A percentile compares a stretch with the other conserved stretches of the same genome.
Conservation (phyloP, 148 eudicot genomes). For the Rhododendron ovatum region DNA sequence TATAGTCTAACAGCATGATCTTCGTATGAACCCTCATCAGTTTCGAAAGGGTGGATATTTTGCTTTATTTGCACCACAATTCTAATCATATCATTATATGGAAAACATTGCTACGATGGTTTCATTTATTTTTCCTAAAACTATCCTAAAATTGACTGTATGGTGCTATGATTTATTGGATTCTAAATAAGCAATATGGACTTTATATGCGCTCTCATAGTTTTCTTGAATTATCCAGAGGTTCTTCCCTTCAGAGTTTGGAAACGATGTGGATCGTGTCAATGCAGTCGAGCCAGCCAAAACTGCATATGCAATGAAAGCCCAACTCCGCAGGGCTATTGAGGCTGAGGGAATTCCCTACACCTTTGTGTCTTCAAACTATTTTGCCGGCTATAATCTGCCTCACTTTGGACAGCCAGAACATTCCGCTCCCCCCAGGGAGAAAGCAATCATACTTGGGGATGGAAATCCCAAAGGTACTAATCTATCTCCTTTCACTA, state of each 20-base stretch:
- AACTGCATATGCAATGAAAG: conserved; percentile 26
- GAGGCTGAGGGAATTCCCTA: conserved; percentile 61
- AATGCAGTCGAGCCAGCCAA: conserved; percentile 53
- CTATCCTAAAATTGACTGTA: neutral
- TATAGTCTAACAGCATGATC: neutral
- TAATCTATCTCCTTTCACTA: neutral
- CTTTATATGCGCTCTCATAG: neutral
- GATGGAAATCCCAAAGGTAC: conserved; percentile 67
- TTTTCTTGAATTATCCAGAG: conserved; percentile 34
- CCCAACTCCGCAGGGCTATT: conserved; percentile 41
- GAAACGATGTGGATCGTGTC: conserved; percentile 44
- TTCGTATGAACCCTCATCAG: neutral
- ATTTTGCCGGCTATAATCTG: conserved; percentile 51
- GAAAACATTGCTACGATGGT: neutral
- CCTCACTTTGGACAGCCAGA: conserved; percentile 47
- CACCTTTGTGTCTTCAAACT: conserved; percentile 43
- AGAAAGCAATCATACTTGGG: conserved; percentile 35
- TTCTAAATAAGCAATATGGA: neutral
- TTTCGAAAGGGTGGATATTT: neutral
- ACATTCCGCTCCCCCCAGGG: conserved; percentile 46
- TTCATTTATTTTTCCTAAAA: neutral
- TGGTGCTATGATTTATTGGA: neutral
- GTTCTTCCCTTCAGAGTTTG: conserved; percentile 62
- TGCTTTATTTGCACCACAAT: neutral
- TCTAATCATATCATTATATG: neutral